phyloP scores from a whole-genome alignment of 805 yeast species.

The Wickerhamiella alocasiicola region DNA sequence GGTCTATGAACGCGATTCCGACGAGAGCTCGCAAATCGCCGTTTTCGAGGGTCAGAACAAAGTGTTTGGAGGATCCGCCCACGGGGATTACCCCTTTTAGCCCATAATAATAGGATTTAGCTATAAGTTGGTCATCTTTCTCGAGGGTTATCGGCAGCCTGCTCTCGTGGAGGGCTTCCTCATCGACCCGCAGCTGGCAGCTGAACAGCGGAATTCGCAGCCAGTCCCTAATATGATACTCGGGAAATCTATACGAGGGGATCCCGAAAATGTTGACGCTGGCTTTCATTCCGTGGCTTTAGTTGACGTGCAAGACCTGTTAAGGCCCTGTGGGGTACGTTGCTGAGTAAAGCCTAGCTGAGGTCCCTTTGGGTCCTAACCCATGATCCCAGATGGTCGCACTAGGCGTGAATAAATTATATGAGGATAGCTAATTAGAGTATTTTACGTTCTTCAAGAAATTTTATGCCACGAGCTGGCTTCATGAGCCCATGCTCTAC shows the following conservation, averaged over 20 bases:
- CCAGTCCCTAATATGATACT: constrained; percentile 9
- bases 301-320: too few species aligned
- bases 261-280: constrained; percentile 8
- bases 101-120: constrained; percentile 27
- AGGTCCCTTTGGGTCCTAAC: too few species aligned
- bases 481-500: too few species aligned
- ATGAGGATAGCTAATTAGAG: too few species aligned
- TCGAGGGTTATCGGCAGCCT: constrained; percentile 23
- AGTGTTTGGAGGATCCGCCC: constrained; percentile 27
- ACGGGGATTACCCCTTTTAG: constrained; percentile 26
- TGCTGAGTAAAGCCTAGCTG: too few species aligned
- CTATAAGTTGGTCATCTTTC: constrained; percentile 28
- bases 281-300: constrained; percentile 6
- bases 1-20: constrained; percentile 32
- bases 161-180: background rate
- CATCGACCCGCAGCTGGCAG: constrained; percentile 4
- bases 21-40: constrained; percentile 28
- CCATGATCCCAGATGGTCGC: too few species aligned
- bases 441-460: too few species aligned
- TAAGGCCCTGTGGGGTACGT: too few species aligned
- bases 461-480: too few species aligned
- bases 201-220: constrained; percentile 8
- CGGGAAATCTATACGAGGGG: background rate
- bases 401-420: too few species aligned
- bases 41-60: constrained; percentile 27